Conservation (phyloP, 169 alveolate species). For the Miamiensis avidus region DNA sequence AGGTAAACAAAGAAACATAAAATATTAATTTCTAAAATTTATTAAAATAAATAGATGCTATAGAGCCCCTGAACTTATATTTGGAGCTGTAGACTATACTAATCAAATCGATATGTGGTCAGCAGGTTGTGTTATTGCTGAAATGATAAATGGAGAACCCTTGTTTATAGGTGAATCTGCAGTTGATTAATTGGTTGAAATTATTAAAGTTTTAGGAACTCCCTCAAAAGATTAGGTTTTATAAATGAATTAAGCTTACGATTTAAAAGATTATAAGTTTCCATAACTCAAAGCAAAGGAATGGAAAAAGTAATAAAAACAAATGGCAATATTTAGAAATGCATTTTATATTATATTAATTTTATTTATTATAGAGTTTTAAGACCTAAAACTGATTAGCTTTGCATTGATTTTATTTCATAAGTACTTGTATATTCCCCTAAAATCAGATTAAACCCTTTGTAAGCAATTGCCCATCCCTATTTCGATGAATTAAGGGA, state of each 20-base stretch:
- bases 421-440: conserved; percentile 77
- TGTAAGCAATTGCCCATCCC: conserved; percentile 74
- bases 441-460: conserved; percentile 62
- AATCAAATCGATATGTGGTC: conserved; percentile 98
- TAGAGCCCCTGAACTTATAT: conserved; percentile 99
- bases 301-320: conserved; percentile 61
- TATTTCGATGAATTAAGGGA: conserved; percentile 86
- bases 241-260: conserved; percentile 28
- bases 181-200: conserved; percentile 95
- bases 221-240: conserved; percentile 34
- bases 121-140: conserved; percentile 96
- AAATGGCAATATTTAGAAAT: not conserved
- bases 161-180: conserved; percentile 96
- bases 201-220: conserved; percentile 87
- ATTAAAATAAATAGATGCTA: conserved; percentile 85
- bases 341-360: too few species aligned
- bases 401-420: conserved; percentile 71
- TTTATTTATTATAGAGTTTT: conserved; percentile 19
- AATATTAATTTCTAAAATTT: conserved; percentile 44
- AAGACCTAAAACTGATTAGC: conserved; percentile 65
- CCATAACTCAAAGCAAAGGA: conserved; percentile 88
- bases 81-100: conserved; percentile 97
- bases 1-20: conserved; percentile 65
- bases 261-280: conserved; percentile 80
- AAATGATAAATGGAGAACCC: conserved; percentile 94